Conservation (phyloP, 768 basidiomycete species). For the Agrocybe praecox region DNA sequence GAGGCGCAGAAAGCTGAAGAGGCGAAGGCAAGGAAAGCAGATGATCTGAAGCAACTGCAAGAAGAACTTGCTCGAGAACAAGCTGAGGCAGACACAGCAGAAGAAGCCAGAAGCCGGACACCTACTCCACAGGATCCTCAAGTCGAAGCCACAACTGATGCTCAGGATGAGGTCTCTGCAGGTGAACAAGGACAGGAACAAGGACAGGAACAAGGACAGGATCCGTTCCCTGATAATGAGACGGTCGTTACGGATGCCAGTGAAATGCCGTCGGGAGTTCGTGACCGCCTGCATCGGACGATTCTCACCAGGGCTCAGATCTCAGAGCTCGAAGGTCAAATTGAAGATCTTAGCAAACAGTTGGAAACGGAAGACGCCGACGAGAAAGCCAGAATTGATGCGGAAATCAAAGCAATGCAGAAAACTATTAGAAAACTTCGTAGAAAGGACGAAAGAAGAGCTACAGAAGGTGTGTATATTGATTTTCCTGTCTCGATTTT, state of each 20-base stretch:
- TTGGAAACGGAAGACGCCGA: background rate
- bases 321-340: background rate
- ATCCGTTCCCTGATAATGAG: background rate
- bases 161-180: background rate
- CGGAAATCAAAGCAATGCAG: background rate
- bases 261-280: background rate
- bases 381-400: background rate
- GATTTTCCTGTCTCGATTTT: background rate
- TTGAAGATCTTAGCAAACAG: background rate
- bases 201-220: background rate
- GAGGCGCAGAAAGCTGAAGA: constrained; percentile 12
- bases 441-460: background rate
- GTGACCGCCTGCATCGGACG: background rate
- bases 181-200: background rate
- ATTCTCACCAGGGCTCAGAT: background rate
- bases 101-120: background rate
- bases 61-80: background rate
- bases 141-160: background rate
- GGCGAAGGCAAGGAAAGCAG: constrained; percentile 14
- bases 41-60: background rate
- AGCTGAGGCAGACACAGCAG: constrained; percentile 2
- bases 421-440: background rate
- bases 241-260: background rate
- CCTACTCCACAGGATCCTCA: background rate
- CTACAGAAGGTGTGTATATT: background rate